Conservation (phyloP, 352 stramenopile genomes). For the Globisporangium irregulare region DNA sequence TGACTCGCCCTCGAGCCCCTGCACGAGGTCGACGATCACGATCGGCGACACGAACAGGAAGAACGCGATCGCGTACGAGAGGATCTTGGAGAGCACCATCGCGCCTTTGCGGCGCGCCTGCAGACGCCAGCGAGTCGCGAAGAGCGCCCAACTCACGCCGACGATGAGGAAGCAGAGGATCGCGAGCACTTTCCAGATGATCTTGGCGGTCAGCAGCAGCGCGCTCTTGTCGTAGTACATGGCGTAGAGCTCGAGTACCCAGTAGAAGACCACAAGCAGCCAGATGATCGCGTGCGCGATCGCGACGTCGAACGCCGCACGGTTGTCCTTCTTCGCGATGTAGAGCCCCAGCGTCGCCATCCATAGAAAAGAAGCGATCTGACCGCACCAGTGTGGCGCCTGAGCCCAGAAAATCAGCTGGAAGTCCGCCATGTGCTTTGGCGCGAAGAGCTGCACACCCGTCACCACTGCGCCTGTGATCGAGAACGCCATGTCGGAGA, state of each 20-base stretch:
- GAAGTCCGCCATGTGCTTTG: conserved; percentile 28
- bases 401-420: conserved; percentile 70
- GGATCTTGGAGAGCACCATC: conserved; percentile 74
- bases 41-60: conserved; percentile 71
- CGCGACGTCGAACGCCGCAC: conserved; percentile 61
- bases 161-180: conserved; percentile 58
- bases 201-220: conserved; percentile 48
- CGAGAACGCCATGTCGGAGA: conserved; percentile 72
- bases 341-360: conserved; percentile 71
- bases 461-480: conserved; percentile 58
- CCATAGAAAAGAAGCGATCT: conserved; percentile 81
- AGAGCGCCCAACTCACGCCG: conserved; percentile 53
- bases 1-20: conserved; percentile 38
- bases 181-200: conserved; percentile 76
- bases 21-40: conserved; percentile 59
- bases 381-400: conserved; percentile 70
- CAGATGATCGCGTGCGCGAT: conserved; percentile 79
- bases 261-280: conserved; percentile 76
- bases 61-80: conserved; percentile 77
- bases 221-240: conserved; percentile 46
- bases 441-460: conserved; percentile 44
- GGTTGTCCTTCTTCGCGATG: conserved; percentile 58
- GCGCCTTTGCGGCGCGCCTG: conserved; percentile 39
- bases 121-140: conserved; percentile 48
- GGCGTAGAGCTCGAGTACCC: conserved; percentile 67